Evolutionary conservation across 768 basidiomycete species (phyloP).

Genomic region (Gautieria morchelliformis): DNA sequence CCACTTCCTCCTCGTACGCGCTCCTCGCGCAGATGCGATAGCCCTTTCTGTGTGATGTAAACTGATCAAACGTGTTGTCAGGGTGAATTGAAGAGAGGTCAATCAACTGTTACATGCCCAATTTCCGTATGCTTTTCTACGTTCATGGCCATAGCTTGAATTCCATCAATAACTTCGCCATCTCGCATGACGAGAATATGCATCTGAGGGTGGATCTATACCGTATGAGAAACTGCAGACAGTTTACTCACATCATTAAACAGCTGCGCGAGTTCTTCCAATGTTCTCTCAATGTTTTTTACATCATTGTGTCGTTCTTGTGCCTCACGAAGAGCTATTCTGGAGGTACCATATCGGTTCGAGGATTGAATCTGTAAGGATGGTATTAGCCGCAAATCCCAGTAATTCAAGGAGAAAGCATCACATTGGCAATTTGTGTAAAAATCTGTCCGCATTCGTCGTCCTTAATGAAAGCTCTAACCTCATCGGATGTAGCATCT

Average conservation of each 20-base stretch:
- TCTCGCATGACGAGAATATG: constrained; percentile 69
- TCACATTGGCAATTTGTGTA: constrained; percentile 48
- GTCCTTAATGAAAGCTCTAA: constrained; percentile 62
- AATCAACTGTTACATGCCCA: constrained; percentile 38
- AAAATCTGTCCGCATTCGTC: constrained; percentile 64
- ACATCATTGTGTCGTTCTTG: constrained; percentile 85
- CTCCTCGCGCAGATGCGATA: too few relatives aligned
- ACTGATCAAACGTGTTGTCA: too few relatives aligned
- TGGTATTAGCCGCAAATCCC: background rate
- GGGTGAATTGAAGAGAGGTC: too few relatives aligned
- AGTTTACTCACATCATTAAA: constrained; percentile 57
- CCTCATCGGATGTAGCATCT: constrained; percentile 73
- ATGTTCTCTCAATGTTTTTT: constrained; percentile 72
- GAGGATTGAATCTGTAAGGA: constrained; percentile 54
- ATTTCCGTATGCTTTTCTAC: constrained; percentile 62
- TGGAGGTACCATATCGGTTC: constrained; percentile 72
- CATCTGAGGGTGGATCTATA: constrained; percentile 41
- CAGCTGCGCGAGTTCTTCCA: constrained; percentile 82
- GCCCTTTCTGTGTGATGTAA: too few relatives aligned
- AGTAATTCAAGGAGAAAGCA: too few relatives aligned
- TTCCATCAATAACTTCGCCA: constrained; percentile 56
- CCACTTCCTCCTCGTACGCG: too few relatives aligned
- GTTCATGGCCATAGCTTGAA: constrained; percentile 53
- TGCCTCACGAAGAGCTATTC: constrained; percentile 77
- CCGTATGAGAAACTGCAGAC: background rate